These are phyloP conservation scores for Lactarius tabidus DNA, from an alignment of 768 basidiomycete species.

Conservation along the genomic window DNA sequence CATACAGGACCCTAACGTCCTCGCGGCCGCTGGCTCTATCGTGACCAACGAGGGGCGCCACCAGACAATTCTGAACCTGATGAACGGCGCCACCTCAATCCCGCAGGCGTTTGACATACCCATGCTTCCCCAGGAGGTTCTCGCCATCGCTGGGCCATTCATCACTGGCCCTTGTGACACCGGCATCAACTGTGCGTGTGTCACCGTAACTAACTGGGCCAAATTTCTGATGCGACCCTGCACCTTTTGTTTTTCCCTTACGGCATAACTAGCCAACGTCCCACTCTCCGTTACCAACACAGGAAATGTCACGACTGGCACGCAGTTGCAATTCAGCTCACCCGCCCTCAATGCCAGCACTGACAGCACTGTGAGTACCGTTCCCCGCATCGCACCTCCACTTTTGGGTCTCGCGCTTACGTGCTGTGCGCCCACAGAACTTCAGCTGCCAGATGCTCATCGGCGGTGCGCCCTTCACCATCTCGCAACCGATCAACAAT, in stretches of 20 bases:
- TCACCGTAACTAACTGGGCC: neutral
- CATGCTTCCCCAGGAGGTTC: constrained; percentile 63
- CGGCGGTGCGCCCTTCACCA: constrained; percentile 53
- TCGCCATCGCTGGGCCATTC: constrained; percentile 65
- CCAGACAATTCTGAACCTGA: constrained; percentile 68
- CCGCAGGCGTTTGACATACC: constrained; percentile 71
- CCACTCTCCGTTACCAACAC: constrained; percentile 60
- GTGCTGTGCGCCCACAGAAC: constrained; percentile 35
- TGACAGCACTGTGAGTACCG: constrained; percentile 38
- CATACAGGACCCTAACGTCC: constrained; percentile 53
- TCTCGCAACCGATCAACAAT: constrained; percentile 53
- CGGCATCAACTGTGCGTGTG: constrained; percentile 48
- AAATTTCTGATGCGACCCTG: neutral
- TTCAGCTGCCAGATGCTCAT: constrained; percentile 74
- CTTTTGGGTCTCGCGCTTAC: neutral
- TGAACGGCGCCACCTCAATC: constrained; percentile 57
- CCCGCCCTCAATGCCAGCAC: constrained; percentile 50
- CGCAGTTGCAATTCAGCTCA: constrained; percentile 57
- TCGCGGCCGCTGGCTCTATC: constrained; percentile 68
- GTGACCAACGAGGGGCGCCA: constrained; percentile 82
- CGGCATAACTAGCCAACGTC: constrained; percentile 46
- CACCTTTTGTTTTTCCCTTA: too few relatives aligned
- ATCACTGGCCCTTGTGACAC: constrained; percentile 65
- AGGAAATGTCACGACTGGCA: constrained; percentile 52
- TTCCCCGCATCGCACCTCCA: neutral